These are phyloP conservation scores for Bruguiera sexangula DNA, from an alignment of 345 rosid genomes.

Conservation along the genomic window DNA sequence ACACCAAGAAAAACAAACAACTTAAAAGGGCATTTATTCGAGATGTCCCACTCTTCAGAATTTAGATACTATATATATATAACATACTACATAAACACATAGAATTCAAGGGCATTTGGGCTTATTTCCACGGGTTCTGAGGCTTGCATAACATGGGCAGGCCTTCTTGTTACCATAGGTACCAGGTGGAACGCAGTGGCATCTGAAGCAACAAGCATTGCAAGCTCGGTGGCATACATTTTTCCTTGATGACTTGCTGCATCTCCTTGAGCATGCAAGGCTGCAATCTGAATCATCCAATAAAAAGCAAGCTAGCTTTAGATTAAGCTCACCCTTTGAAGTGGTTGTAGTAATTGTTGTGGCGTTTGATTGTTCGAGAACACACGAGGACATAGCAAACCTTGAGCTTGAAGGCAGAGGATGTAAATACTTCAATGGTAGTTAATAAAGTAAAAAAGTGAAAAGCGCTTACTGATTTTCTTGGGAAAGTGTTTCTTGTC, in stretches of 20 bases:
- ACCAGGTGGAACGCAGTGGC: slow-evolving; percentile 26
- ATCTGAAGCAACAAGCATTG: slow-evolving; percentile 14
- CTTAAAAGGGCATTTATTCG: no score
- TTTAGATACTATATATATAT: no score
- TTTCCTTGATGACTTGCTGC: slow-evolving; percentile 23
- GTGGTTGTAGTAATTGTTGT: no score
- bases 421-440: neutral
- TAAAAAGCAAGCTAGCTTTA: no score
- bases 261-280: slow-evolving; percentile 23
- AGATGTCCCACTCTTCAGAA: no score
- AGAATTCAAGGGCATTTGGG: slow-evolving; percentile 20
- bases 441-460: neutral
- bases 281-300: slow-evolving; percentile 32
- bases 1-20: no score
- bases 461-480: slow-evolving; percentile 35
- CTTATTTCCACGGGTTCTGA: slow-evolving; percentile 23
- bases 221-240: slow-evolving; percentile 25
- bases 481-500: slow-evolving; percentile 22
- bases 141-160: slow-evolving; percentile 24
- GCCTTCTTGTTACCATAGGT: slow-evolving; percentile 23
- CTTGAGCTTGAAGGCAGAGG: no score
- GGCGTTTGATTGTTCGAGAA: no score
- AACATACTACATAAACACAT: no score
- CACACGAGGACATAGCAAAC: no score
- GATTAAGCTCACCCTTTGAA: no score